These are phyloP conservation scores for Teratosphaeria gauchensis DNA, from an alignment of 2,329 filamentous ascomycete species.

Conservation along the genomic window DNA sequence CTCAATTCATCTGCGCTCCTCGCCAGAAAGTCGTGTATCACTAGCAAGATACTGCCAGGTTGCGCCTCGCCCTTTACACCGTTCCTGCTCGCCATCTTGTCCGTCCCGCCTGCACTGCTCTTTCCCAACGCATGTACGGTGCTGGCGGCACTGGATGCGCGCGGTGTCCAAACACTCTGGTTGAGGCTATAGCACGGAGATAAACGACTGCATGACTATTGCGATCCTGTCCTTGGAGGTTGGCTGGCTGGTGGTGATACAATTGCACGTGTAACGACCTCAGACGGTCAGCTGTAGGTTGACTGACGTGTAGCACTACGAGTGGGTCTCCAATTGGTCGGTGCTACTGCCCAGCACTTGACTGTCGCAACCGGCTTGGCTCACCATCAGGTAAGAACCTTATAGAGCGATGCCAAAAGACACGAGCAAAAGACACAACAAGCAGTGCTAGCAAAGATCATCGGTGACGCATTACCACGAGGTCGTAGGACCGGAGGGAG, in stretches of 20 bases:
- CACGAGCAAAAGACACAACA: not conserved
- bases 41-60: conserved; percentile 43
- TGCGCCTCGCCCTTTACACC: conserved; percentile 17
- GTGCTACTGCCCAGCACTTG: not conserved
- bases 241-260: not conserved
- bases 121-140: conserved; percentile 12
- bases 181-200: not conserved
- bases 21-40: conserved; percentile 81
- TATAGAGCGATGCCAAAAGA: not conserved
- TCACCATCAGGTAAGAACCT: not conserved
- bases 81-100: conserved; percentile 16
- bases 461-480: not conserved
- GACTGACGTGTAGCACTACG: not conserved
- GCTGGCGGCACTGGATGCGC: not conserved
- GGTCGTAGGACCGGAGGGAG: not conserved
- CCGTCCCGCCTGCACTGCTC: conserved; percentile 6
- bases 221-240: not conserved
- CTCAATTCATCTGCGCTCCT: conserved; percentile 89
- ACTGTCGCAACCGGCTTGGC: not conserved
- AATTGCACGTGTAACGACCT: not conserved
- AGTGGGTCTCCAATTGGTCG: not conserved
- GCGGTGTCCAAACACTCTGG: not conserved
- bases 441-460: not conserved
- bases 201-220: not conserved
- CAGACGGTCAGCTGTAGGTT: not conserved